Percentiles rank a stretch among this genome's conserved stretches.
Evolutionary conservation across 192 early-diverging fungal genomes (phyloP).

Genomic region (Coemansia sp.): DNA sequence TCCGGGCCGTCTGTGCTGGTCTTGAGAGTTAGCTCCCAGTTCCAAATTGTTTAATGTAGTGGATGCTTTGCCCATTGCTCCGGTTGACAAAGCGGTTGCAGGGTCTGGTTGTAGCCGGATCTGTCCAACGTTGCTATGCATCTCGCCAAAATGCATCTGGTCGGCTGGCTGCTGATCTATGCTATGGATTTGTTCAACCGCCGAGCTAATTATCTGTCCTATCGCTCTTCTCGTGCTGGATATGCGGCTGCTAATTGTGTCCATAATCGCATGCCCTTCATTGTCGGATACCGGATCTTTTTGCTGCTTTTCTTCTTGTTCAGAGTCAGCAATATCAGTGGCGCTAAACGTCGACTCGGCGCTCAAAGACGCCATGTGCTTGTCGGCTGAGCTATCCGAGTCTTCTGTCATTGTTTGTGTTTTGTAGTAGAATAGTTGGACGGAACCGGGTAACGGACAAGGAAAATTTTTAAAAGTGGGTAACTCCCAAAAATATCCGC

Average conservation of each 20-base stretch:
- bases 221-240: conserved; percentile 10
- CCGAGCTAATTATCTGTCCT: conserved; percentile 20
- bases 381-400: neutral
- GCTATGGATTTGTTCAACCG: conserved; percentile 31
- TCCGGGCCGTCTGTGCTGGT: conserved; percentile 20
- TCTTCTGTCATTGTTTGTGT: neutral
- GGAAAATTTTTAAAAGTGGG: neutral
- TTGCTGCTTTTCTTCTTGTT: neutral
- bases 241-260: conserved; percentile 9
- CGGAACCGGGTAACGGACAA: neutral
- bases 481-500: neutral
- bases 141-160: conserved; percentile 3
- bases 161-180: conserved; percentile 23
- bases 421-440: neutral
- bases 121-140: conserved; percentile 35
- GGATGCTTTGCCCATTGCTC: neutral
- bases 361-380: neutral
- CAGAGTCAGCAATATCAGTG: neutral
- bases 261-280: conserved; percentile 1
- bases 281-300: neutral
- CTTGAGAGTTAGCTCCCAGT: neutral
- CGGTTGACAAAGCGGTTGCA: conserved; percentile 11
- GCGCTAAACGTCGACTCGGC: neutral
- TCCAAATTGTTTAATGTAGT: conserved; percentile 1
- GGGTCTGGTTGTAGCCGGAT: conserved; percentile 41